These are phyloP conservation scores for Vaccinium myrtillus DNA, from an alignment of 148 eudicot species.

Conservation along the genomic window DNA sequence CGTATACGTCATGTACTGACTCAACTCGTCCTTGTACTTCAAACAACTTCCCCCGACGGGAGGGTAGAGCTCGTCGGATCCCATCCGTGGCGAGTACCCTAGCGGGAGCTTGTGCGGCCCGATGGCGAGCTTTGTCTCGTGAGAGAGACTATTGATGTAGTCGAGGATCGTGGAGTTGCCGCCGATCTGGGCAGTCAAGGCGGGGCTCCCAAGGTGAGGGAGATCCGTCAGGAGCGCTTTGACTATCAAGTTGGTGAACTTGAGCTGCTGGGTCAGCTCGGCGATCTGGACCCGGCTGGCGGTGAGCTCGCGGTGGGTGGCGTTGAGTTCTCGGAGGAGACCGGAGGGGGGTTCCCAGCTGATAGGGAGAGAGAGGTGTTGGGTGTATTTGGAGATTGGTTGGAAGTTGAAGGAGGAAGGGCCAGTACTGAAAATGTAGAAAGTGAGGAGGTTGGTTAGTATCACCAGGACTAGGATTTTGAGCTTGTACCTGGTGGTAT, in stretches of 20 bases:
- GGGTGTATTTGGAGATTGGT: constrained; percentile 22
- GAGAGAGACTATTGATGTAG: constrained; percentile 11
- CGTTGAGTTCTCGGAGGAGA: constrained; percentile 23
- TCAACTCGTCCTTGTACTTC: constrained; percentile 21
- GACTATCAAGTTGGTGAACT: constrained; percentile 3
- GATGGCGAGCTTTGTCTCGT: constrained; percentile 26
- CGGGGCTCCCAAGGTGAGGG: neutral
- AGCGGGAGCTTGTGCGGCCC: constrained; percentile 44
- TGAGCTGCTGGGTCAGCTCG: constrained; percentile 23
- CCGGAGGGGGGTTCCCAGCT: constrained; percentile 6
- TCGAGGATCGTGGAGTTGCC: neutral
- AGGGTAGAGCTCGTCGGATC: constrained; percentile 32
- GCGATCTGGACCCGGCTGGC: constrained; percentile 21
- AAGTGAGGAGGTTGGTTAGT: constrained; percentile 35
- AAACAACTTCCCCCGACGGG: constrained; percentile 37
- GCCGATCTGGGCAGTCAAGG: neutral
- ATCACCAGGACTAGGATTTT: constrained; percentile 26
- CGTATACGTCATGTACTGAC: constrained; percentile 29
- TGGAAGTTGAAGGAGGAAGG: constrained; percentile 6
- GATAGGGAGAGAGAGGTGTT: constrained; percentile 19
- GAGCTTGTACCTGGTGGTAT: constrained; percentile 26
- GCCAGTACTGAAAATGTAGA: constrained; percentile 27
- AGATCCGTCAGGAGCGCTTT: constrained; percentile 22
- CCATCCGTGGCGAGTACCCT: constrained; percentile 26
- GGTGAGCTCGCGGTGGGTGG: constrained; percentile 26